These are phyloP conservation scores for Coemansia sp. DNA, from an alignment of 192 early-diverging fungal genomes.

Conservation along the genomic window DNA sequence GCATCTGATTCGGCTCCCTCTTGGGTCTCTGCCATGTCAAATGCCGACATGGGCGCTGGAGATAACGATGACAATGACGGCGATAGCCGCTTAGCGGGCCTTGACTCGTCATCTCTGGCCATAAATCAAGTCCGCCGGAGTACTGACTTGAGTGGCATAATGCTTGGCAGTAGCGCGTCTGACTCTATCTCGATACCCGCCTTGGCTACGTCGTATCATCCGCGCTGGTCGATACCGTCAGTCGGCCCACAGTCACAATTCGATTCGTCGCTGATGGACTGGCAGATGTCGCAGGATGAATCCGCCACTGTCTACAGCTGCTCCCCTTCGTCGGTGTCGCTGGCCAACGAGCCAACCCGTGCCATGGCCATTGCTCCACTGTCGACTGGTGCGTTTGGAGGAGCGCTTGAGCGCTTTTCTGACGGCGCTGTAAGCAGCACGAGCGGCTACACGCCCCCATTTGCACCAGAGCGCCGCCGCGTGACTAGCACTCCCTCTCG, in stretches of 20 bases:
- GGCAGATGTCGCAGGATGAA: conserved; percentile 38
- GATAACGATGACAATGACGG: conserved; percentile 22
- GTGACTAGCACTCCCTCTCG: conserved; percentile 6
- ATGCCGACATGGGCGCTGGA: conserved; percentile 23
- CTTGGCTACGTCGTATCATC: conserved; percentile 3
- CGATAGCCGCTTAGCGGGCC: background rate
- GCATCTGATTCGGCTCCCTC: conserved; percentile 36
- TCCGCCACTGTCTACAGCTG: conserved; percentile 19
- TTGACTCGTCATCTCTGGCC: background rate
- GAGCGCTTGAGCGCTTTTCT: background rate
- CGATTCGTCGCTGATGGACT: conserved; percentile 41
- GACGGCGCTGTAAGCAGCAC: background rate
- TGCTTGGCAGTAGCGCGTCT: background rate
- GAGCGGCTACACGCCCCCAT: background rate
- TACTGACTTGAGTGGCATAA: background rate
- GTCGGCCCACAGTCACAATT: conserved; percentile 15
- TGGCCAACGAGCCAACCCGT: conserved; percentile 4
- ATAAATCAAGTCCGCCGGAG: background rate
- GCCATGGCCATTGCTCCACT: conserved; percentile 7
- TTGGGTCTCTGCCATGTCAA: conserved; percentile 40
- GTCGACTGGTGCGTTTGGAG: background rate
- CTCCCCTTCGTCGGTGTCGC: conserved; percentile 15
- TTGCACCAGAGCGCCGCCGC: background rate
- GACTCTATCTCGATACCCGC: background rate
- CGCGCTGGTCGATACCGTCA: conserved; percentile 9